Base-by-base conservation (phyloP, 345 rosid species). In the Combretum micranthum region DNA sequence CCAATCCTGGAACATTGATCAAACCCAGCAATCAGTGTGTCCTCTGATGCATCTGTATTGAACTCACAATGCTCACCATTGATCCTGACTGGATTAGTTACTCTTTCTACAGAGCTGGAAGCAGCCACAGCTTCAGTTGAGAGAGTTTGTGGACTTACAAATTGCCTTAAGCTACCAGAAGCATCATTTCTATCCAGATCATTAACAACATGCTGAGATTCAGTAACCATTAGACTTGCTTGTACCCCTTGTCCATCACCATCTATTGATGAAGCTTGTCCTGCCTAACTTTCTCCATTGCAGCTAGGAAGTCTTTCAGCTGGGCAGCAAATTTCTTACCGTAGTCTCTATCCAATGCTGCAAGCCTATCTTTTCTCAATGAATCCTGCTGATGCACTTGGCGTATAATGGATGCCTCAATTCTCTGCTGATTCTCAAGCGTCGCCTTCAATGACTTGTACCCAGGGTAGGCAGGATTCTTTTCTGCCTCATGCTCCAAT, bases 401-500 rank as follows among this genome's bases (percentile, higher is more conserved):
- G 22, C 32, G 65, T 64, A 85, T 74, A 60, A 90, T 63, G 54
- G 82, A 82, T 51, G 64, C 72, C 62, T 85, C 87, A 43, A 72
- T n/a, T 52, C n/a, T 67, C 48, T 69, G 78, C 20, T 44, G 56
- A 12, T 19, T 67, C 73, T 83, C 87, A 44, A 85, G 75, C 20
- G 50, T 23, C 39, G 64, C 69, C 76, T 79, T 84, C 44, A 72
- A 79, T 42, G 68, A 72, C 52, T 80, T 77, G 20, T 69, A 72
- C 63, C 50, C 77, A 25, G 57, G 66, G n/a, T 61, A 48, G 45
- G 79, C 62, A 48, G 71, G 66, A 53, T 75, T 65, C 65, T 56
- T 80, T 64, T 78, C 76, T 59, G 52, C 64, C 61, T 69, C 73
- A 50, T 82, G 85, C 62, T 57, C 81, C 60, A 52, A 76, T 62